A percentile compares a stretch with the other conserved stretches of the same genome.
phyloP scores from a whole-genome alignment of 1,284 basidiomycete genomes.

The Blastosporella zonata region DNA sequence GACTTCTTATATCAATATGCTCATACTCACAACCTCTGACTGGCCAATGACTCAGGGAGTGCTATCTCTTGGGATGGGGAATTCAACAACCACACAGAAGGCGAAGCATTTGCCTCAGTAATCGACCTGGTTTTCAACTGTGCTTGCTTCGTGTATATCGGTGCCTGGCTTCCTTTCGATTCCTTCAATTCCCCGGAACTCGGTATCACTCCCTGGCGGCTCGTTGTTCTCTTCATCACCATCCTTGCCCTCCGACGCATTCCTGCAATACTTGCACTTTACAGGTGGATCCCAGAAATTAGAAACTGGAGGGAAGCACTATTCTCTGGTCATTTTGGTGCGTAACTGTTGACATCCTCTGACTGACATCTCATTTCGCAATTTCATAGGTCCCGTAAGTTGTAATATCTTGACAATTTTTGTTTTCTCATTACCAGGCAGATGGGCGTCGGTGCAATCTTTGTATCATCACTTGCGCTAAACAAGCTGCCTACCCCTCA shows the following conservation, averaged over 20 bases:
- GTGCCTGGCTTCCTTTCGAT: slow-evolving; percentile 83
- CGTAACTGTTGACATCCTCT: not conserved
- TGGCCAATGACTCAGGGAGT: slow-evolving; percentile 45
- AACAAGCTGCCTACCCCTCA: slow-evolving; percentile 61
- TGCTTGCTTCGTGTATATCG: slow-evolving; percentile 87
- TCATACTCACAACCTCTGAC: not conserved
- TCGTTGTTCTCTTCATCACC: slow-evolving; percentile 63
- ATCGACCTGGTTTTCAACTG: slow-evolving; percentile 86
- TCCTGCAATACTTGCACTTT: slow-evolving; percentile 71
- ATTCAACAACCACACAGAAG: slow-evolving; percentile 83
- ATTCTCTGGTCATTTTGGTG: slow-evolving; percentile 87
- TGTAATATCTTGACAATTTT: not conserved
- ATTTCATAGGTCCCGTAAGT: slow-evolving; percentile 51
- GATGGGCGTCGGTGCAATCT: slow-evolving; percentile 68
- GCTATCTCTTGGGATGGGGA: slow-evolving; percentile 95
- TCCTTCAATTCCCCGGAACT: slow-evolving; percentile 61
- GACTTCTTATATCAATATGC: slow-evolving; percentile 13
- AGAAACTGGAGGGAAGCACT: slow-evolving; percentile 74
- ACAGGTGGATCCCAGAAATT: slow-evolving; percentile 85
- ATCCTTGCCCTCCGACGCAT: slow-evolving; percentile 76
- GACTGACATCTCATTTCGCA: slow-evolving; percentile 3
- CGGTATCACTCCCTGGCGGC: slow-evolving; percentile 71
- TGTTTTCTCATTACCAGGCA: not conserved
- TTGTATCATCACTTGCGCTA: slow-evolving; percentile 69
- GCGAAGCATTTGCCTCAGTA: slow-evolving; percentile 85